Base-by-base conservation (phyloP, 257 asterid genomes). In the Sherardia arvensis region DNA sequence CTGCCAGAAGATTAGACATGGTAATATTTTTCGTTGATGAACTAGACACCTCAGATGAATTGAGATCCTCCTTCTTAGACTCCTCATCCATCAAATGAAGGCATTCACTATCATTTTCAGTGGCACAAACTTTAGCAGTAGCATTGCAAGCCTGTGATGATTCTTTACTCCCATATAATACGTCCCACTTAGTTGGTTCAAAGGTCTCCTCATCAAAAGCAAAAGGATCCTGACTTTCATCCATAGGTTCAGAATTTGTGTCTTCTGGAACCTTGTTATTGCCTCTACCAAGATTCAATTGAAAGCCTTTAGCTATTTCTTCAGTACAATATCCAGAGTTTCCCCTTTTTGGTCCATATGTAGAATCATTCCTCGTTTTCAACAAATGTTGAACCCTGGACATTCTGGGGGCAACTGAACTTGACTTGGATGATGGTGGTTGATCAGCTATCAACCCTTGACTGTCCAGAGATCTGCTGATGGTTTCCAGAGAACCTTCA, bases 151-250 rank as follows among this genome's bases (percentile, higher is more conserved):
- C 57, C 60, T 20, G 67, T 32, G 86, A 53, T 32, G 65, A 67
- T 51, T 55, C 69, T 61, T 55, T 32, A 64, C 70, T 66, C 71
- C 87, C 91, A 59, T 92, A 79, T 73, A 84, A 73, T 54, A 85
- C 65, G 66, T 90, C 96, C 97, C 96, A 90, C 74, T 84, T 83
- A 29, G 97, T 79, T 28, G 87, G 94, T 78, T 78, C 87, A 70
- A 76, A 68, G 27, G 73, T 87, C 32, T 72, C 87, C 33, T 78
- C 89, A 47, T 79, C 86, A 78, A 90, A 90, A 43, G 95, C 90
- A 72, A 85, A 90, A 67, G 97, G 97, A 75, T 87, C 97, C 75
- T 68, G 83, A 57, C 80, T 71, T 55, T 76, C 84, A 48, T 76
- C 88, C 69, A 70, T 27, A 56, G 56, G 66, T 65, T 80, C 84